Evolutionary conservation across 2,329 filamentous ascomycete species (phyloP), one percentile per base, ranked within the genome.

Genomic region (Ascochyta fabae): DNA sequence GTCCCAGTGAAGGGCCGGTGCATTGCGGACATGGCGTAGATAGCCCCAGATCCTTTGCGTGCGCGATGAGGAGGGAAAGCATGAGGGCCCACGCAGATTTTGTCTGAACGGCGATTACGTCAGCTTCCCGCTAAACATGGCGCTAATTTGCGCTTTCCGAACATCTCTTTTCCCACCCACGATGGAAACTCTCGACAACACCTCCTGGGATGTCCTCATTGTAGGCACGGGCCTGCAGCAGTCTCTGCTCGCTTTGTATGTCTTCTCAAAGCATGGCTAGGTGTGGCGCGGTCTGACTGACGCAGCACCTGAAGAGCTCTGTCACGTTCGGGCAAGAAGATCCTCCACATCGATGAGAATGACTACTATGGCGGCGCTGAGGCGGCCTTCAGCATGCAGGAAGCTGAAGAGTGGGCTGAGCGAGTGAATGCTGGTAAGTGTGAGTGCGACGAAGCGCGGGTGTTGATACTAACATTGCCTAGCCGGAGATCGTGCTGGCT

Each of bases 331-430:
- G 88, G 88, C 73, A 96, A 96, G 82, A 95, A 91, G 69, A 86
- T 97, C 64, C 84, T 98, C 57, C 94, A 98, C 75, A 81, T 97
- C 73, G 94, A 98, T 73, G 84, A 85, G 61, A 93, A 96, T 78
- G 83, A 87, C 59, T 96, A 91, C 77, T 98, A 98, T 78, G 94
- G 94, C 68, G 90, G 90, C 48, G 75, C 88, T 35, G 92, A 96
- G 72, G 92, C 94, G 60, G 91, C 92, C 2, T 85, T 98, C 64
- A 95, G 88, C 75, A 80, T 97, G 33, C 84, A 91, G 59, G 94
- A 97, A 73, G 88, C 86, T 34, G 88, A 93, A 64, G 81, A 83
- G 34, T 98, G 92, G 92, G 86, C 82, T 40, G 78, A 80, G 42
- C 78, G 75, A 36, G 64, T 77, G 48, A 71, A 63, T 47, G 58